Base-by-base conservation (phyloP, 768 basidiomycete species). In the Pleurotus ostreatus region DNA sequence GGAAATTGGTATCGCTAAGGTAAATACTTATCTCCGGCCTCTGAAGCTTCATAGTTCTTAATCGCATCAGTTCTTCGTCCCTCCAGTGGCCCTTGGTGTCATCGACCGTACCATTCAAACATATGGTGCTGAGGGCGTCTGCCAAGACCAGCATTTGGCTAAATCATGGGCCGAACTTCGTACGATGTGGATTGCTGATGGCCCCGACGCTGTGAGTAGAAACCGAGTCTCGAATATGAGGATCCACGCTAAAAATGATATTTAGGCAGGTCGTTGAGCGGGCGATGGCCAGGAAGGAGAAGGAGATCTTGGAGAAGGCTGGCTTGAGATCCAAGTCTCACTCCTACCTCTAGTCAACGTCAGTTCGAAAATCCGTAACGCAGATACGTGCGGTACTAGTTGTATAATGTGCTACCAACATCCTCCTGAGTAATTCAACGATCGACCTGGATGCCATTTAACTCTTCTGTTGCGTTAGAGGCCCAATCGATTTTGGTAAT, bases 1-100 rank as follows among this genome's bases (percentile, higher is more conserved):
- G 71, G 97, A 98, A 70, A 98, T 99, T 64, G 95, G 93, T 20
- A 92, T 98, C 57, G 94, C 97, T 45, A 99, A 99, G 81, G 96
- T 90, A 59, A 41, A 34, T 57, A n/a, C 34, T 11, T 49, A 43
- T 12, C 6, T 49, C 30, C 12, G 7, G 38, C 4, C 25, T 34
- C 11, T 20, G 30, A 16, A n/a, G 18, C 26, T 53, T 20, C 4
- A 45, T 38, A 5, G 23, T 23, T 54, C 38, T 13, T 3, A 8
- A 18, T 37, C 46, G 40, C n/a, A 54, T 2, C 61, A 98, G 95
- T 96, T 97, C 65, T 86, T 94, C 39, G 93, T 98, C 11, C 97
- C 97, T 11, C 80, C 81, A 0, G 92, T 96, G 89, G 96, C 95
- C 0, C 78, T 91, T 49, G 74, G 76, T 22, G 89, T 99, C 46